Conservation (phyloP, 2,329 filamentous ascomycete genomes). For the Plectosphaerella plurivora region DNA sequence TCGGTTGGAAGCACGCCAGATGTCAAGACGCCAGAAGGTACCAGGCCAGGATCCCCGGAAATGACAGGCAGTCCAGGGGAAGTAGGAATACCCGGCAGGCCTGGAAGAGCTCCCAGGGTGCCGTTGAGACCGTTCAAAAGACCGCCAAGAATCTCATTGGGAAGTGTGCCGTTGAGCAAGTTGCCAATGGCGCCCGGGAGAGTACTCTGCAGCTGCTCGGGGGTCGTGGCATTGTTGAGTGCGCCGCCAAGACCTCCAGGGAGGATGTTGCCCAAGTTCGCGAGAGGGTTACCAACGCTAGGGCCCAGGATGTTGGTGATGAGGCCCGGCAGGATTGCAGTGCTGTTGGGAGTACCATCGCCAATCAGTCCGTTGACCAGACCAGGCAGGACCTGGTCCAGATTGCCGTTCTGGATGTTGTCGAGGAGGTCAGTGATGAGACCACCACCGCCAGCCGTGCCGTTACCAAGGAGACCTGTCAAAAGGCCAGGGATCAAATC, state of each 20-base stretch:
- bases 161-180: not conserved
- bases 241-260: not conserved
- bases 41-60: no score
- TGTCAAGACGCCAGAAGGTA: no score
- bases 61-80: no score
- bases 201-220: not conserved
- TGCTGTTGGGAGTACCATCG: not conserved
- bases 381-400: not conserved
- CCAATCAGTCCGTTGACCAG: constrained; percentile 1
- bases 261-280: not conserved
- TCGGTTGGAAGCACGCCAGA: no score
- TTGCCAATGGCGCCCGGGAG: not conserved
- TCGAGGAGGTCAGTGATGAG: not conserved
- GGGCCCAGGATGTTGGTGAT: not conserved
- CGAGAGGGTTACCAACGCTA: not conserved
- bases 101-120: not conserved
- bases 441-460: not conserved
- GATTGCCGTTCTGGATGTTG: not conserved
- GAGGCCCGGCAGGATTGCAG: not conserved
- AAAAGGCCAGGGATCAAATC: not conserved
- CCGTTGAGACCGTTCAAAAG: not conserved
- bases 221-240: not conserved
- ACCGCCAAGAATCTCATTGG: not conserved
- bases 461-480: not conserved
- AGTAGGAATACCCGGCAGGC: no score